Conservation (phyloP, 192 early-diverging fungal species). For the Gorgonomyces haynaldii region DNA sequence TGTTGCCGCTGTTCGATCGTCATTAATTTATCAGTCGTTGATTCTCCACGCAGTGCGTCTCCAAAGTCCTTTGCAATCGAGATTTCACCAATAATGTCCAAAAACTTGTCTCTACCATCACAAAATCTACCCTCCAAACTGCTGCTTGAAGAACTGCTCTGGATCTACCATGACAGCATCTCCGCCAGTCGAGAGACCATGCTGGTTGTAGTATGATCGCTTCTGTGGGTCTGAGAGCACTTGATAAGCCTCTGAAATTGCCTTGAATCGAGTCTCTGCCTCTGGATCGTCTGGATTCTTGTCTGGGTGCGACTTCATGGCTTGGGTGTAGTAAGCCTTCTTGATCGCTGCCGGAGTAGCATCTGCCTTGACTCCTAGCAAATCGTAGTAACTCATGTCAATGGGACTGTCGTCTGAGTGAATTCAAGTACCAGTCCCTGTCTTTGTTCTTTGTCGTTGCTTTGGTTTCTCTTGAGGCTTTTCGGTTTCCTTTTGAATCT, state of each 20-base stretch:
- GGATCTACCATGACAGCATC: slow-evolving; percentile 62
- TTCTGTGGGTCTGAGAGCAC: slow-evolving; percentile 83
- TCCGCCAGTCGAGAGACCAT: slow-evolving; percentile 61
- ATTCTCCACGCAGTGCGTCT: slow-evolving; percentile 46
- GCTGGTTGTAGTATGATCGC: slow-evolving; percentile 79
- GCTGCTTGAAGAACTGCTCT: slow-evolving; percentile 86
- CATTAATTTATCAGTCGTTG: slow-evolving; percentile 27
- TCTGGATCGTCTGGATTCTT: slow-evolving; percentile 61
- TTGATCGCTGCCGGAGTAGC: slow-evolving; percentile 82
- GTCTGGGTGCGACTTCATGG: slow-evolving; percentile 83
- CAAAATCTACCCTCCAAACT: slow-evolving; percentile 99
- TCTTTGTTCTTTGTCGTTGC: slow-evolving; percentile 2
- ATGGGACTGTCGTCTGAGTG: slow-evolving; percentile 48
- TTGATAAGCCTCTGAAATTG: slow-evolving; percentile 94
- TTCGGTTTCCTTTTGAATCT: background rate
- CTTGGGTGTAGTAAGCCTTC: slow-evolving; percentile 34
- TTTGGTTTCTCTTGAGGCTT: background rate
- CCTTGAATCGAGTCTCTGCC: slow-evolving; percentile 83
- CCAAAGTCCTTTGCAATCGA: slow-evolving; percentile 89
- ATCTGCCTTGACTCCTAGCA: slow-evolving; percentile 59
- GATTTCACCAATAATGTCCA: slow-evolving; percentile 96
- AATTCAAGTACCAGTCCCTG: background rate
- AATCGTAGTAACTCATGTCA: slow-evolving; percentile 79
- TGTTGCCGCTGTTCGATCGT: slow-evolving; percentile 24
- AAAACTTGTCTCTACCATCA: slow-evolving; percentile 91